phyloP scores from a whole-genome alignment of 306 rosid genomes.

The Quercus dentata region DNA sequence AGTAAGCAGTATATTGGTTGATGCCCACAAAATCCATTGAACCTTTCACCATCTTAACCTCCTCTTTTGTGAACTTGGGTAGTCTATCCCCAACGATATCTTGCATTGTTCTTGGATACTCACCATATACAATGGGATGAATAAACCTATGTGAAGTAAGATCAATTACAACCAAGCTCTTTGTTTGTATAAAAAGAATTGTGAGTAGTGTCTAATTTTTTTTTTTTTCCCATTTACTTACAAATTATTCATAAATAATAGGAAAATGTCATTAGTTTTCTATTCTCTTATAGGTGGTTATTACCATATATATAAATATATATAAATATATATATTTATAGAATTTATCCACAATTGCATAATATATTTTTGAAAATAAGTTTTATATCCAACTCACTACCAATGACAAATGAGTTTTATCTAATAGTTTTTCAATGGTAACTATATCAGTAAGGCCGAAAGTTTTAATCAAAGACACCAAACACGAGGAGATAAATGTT shows the following conservation, averaged over 20 bases:
- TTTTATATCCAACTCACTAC: not conserved
- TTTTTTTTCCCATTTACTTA: not conserved
- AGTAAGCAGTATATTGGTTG: slow-evolving; percentile 79
- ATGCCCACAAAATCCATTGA: slow-evolving; percentile 78
- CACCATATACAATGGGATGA: slow-evolving; percentile 87
- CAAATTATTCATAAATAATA: not conserved
- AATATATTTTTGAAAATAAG: no score
- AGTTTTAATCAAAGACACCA: not conserved
- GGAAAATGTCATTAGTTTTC: no score
- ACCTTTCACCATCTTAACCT: slow-evolving; percentile 80
- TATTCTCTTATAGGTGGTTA: no score
- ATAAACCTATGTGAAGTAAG: slow-evolving; percentile 57
- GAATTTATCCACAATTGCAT: no score
- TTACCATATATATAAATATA: no score
- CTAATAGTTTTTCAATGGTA: not conserved
- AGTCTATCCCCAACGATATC: slow-evolving; percentile 73
- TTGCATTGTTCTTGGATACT: slow-evolving; percentile 86
- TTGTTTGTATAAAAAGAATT: not conserved
- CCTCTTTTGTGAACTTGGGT: slow-evolving; percentile 75
- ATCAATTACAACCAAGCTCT: not conserved
- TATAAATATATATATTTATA: no score
- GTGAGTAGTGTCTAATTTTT: not conserved
- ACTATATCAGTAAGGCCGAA: not conserved
- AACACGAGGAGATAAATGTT: not conserved
- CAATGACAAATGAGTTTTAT: not conserved